Evolutionary conservation across 1,284 basidiomycete genomes (phyloP).

Genomic region (Inonotus obliquus): DNA sequence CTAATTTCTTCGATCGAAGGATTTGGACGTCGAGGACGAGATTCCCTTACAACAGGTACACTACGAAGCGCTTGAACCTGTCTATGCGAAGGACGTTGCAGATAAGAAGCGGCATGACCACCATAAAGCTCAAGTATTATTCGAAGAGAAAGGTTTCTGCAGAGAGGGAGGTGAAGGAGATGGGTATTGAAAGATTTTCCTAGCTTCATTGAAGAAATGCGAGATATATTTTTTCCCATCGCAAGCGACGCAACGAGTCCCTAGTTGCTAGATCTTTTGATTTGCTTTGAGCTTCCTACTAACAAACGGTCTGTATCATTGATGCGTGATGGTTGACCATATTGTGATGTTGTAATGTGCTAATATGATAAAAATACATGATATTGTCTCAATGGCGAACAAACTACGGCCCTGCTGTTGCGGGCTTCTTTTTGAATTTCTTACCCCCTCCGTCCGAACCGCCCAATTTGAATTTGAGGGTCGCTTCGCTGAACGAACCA

Average conservation of each 20-base stretch:
- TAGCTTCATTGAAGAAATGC: not conserved
- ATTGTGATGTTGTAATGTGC: not conserved
- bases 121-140: slow-evolving; percentile 69
- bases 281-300: not conserved
- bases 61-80: slow-evolving; percentile 62
- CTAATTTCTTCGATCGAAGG: slow-evolving; percentile 42
- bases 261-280: not conserved
- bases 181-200: slow-evolving; percentile 44
- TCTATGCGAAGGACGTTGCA: slow-evolving; percentile 69
- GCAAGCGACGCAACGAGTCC: not conserved
- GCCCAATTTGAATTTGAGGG: slow-evolving; percentile 35
- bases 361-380: no score
- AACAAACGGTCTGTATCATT: not conserved
- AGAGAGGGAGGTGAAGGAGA: slow-evolving; percentile 91
- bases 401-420: slow-evolving; percentile 10
- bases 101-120: slow-evolving; percentile 68
- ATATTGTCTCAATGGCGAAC: not conserved
- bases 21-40: slow-evolving; percentile 90
- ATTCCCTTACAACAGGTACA: slow-evolving; percentile 75
- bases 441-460: slow-evolving; percentile 41
- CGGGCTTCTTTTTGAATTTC: slow-evolving; percentile 61
- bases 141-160: slow-evolving; percentile 76
- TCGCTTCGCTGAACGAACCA: slow-evolving; percentile 4
- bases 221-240: not conserved
- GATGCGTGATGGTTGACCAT: not conserved